Conservation (phyloP, 2,329 filamentous ascomycete genomes). For the Penicillium sp. region DNA sequence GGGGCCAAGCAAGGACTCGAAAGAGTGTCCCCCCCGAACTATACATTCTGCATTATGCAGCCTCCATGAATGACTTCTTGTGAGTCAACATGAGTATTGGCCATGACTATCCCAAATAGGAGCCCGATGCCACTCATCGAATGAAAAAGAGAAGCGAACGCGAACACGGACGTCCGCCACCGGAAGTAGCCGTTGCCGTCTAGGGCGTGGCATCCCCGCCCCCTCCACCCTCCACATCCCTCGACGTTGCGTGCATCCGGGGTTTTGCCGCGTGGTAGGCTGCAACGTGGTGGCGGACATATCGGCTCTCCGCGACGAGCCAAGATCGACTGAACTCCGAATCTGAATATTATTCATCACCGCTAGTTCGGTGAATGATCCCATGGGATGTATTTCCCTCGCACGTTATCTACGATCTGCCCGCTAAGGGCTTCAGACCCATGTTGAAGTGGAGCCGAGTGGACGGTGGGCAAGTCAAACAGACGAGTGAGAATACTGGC, state of each 20-base stretch:
- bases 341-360: constrained; percentile 7
- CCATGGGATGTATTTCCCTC: background rate
- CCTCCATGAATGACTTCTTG: background rate
- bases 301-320: background rate
- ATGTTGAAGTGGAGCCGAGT: constrained; percentile 10
- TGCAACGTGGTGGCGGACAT: background rate
- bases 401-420: background rate
- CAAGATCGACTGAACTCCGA: constrained; percentile 1
- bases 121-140: background rate
- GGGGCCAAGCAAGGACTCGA: background rate
- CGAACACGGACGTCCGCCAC: background rate
- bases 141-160: background rate
- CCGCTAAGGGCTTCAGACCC: background rate
- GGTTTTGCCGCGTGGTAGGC: background rate
- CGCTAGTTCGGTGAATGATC: background rate
- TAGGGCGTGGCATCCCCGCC: background rate
- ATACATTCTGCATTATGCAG: background rate
- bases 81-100: background rate
- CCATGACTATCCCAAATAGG: background rate
- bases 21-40: background rate
- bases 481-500: background rate
- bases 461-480: background rate
- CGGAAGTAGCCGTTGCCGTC: background rate
- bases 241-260: background rate
- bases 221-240: background rate